Conservation (phyloP, 1,284 basidiomycete genomes). For the Phellinidium pouzarii region DNA sequence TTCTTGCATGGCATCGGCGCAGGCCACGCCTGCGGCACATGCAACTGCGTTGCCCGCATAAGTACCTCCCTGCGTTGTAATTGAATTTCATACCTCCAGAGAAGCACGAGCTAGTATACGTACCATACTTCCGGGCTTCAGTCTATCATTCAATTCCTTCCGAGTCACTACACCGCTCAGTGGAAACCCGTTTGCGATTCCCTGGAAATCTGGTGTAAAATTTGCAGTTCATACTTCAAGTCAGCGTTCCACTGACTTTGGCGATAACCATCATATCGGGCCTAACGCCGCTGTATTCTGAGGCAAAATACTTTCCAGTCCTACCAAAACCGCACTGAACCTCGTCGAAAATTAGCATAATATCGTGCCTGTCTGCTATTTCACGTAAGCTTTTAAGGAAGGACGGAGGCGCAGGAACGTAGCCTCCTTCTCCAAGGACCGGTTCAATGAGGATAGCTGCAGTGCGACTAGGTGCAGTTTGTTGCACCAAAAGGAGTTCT, state of each 20-base stretch:
- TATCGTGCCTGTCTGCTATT: conserved; percentile 83
- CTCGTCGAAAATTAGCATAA: conserved; percentile 80
- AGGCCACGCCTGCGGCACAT: conserved; percentile 83
- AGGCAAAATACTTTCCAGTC: conserved; percentile 81
- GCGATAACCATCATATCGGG: conserved; percentile 90
- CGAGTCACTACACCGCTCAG: conserved; percentile 80
- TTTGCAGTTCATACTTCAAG: neutral
- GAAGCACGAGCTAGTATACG: conserved; percentile 16
- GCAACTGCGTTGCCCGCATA: conserved; percentile 87
- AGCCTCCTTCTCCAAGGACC: conserved; percentile 90
- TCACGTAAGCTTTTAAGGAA: conserved; percentile 78
- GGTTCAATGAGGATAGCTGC: conserved; percentile 92
- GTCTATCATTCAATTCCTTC: conserved; percentile 76
- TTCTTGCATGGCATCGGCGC: conserved; percentile 69
- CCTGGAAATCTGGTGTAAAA: conserved; percentile 33
- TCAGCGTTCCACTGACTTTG: conserved; percentile 44
- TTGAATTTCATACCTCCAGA: conserved; percentile 16
- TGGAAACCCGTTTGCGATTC: conserved; percentile 92
- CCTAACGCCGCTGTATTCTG: conserved; percentile 72
- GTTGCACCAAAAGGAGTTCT: conserved; percentile 77
- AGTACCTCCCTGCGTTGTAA: conserved; percentile 65
- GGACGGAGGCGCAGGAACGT: conserved; percentile 80
- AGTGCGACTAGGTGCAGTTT: conserved; percentile 79
- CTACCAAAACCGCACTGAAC: conserved; percentile 89
- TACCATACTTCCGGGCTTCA: conserved; percentile 78